Base-by-base conservation (phyloP, 2,329 filamentous ascomycete genomes). In the Dichotomopilus funicola region DNA sequence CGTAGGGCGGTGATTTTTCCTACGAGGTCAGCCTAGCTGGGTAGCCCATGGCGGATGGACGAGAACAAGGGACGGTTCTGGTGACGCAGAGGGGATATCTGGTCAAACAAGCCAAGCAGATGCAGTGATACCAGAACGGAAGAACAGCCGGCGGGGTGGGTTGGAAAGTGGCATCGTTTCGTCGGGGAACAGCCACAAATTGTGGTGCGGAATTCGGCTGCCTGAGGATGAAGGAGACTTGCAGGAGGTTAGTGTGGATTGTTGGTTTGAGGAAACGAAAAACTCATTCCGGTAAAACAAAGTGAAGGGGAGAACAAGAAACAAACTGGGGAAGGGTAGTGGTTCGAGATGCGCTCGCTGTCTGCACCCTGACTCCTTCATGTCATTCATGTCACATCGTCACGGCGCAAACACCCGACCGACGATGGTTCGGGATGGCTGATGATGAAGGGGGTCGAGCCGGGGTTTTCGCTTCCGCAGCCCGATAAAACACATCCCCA, bases 331-430 rank as follows among this genome's bases (percentile, higher is more conserved):
- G 60, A 49, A 48, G 42, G 46, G 34, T 46, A 43, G 59, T 63
- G 61, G 65, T 66, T 65, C 63, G 64, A 66, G 60, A 57, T 60
- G 54, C 62, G 59, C 61, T 27, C 19, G 19, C 19, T 27, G 19
- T 27, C 19, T 59, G 55, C 61, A 62, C 62, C 62, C 56, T 62
- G 60, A 64, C 65, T 27, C 63, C 62, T 58, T 60, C 61, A 65
- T 67, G 67, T 65, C 65, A 67, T 27, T 27, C 19, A 27, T 27
- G 19, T 27, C 19, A 27, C 19, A 27, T 27, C 19, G 19, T 27
- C 19, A 27, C 19, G 19, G 19, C 54, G 63, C 61, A 65, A 63
- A 67, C 63, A 59, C 56, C 56, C 54, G 59, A 63, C 57, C 37
- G 37, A 38, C 37, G 37, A 38, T 38, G 37, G 11, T 13, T 13